A percentile compares a stretch with the other conserved stretches of the same genome.
Evolutionary conservation across 495 filamentous ascomycete genomes (phyloP).

Genomic region (Trichocladium uniseriatum): DNA sequence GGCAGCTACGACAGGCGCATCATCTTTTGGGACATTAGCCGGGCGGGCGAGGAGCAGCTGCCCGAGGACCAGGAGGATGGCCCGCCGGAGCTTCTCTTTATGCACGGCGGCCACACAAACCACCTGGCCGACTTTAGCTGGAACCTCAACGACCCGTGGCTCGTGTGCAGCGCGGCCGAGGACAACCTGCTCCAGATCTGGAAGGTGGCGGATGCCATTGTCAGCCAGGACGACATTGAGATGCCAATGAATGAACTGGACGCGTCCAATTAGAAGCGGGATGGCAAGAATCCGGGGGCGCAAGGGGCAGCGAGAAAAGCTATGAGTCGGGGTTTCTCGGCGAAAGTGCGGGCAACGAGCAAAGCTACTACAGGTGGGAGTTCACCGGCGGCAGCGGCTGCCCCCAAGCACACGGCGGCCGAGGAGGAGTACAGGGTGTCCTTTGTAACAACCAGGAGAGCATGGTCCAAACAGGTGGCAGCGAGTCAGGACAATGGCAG

Average conservation of each 20-base stretch:
- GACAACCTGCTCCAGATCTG: constrained; percentile 96
- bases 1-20: constrained; percentile 87
- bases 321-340: too few relatives aligned
- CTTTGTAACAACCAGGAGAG: constrained; percentile 6
- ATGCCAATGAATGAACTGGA: constrained; percentile 73
- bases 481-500: neutral
- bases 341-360: too few relatives aligned
- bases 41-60: constrained; percentile 85
- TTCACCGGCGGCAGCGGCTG: too few relatives aligned
- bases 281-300: constrained; percentile 1
- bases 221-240: constrained; percentile 70
- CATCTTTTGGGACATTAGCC: constrained; percentile 91
- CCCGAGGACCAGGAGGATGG: constrained; percentile 96
- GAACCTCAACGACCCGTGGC: constrained; percentile 94
- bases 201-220: constrained; percentile 86
- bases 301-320: neutral
- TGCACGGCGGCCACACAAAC: constrained; percentile 98
- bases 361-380: too few relatives aligned
- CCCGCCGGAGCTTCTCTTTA: constrained; percentile 93
- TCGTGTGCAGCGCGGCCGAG: constrained; percentile 86
- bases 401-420: neutral
- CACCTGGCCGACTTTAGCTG: constrained; percentile 93
- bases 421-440: neutral
- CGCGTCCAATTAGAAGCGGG: constrained; percentile 19
- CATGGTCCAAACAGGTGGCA: neutral